These are phyloP conservation scores for Xanthoparmelia taractica DNA, from an alignment of 495 filamentous ascomycete species.

Conservation along the genomic window DNA sequence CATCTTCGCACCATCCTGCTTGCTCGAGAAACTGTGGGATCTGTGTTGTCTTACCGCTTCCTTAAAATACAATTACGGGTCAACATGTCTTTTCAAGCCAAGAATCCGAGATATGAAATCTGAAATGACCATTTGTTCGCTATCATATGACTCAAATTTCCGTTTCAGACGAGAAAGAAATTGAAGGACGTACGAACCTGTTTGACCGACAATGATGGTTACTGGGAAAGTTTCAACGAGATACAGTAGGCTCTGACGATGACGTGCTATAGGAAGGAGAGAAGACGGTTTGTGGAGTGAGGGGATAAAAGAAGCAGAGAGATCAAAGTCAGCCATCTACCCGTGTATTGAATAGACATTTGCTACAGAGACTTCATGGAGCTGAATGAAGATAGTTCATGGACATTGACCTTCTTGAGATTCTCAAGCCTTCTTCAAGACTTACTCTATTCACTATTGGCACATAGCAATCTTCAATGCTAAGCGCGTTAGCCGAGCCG, in stretches of 20 bases:
- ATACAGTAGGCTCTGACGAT: slow-evolving; percentile 65
- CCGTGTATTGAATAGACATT: not conserved
- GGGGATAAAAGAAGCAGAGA: slow-evolving; percentile 61
- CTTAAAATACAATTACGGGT: not conserved
- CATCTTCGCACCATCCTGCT: slow-evolving; percentile 81
- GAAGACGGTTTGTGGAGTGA: slow-evolving; percentile 70
- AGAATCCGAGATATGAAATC: not conserved
- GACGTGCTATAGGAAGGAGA: slow-evolving; percentile 69
- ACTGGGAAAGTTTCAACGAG: slow-evolving; percentile 72
- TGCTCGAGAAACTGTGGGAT: slow-evolving; percentile 82
- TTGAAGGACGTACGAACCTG: slow-evolving; percentile 32
- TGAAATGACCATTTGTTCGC: not conserved
- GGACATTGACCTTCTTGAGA: not conserved
- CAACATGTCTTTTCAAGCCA: not conserved
- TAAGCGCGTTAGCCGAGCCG: not conserved
- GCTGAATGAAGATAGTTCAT: not conserved
- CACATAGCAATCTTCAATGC: too few relatives aligned
- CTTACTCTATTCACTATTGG: too few relatives aligned
- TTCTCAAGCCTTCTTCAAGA: too few relatives aligned
- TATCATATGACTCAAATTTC: not conserved
- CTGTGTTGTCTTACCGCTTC: slow-evolving; percentile 84
- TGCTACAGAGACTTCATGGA: not conserved
- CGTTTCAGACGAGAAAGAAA: not conserved
- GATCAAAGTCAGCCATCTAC: slow-evolving; percentile 33
- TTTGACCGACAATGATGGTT: slow-evolving; percentile 80